These are phyloP conservation scores for Daldinia decipiens DNA, from an alignment of 495 filamentous ascomycete genomes.

Conservation along the genomic window DNA sequence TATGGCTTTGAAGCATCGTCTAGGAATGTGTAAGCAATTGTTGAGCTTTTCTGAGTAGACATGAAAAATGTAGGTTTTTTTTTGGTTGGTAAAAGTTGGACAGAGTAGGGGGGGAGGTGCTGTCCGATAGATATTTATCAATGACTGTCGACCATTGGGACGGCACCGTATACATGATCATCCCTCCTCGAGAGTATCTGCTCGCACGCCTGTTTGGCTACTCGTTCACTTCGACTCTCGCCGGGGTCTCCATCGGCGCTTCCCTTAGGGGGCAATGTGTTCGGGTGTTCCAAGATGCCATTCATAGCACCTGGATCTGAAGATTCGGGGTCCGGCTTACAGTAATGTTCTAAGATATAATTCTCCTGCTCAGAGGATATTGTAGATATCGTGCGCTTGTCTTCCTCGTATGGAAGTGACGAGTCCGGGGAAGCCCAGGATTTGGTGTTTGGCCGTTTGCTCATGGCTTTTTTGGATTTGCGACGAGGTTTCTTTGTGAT, in stretches of 20 bases:
- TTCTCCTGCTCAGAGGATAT: conserved; percentile 55
- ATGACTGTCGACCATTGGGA: conserved; percentile 17
- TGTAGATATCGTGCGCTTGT: conserved; percentile 41
- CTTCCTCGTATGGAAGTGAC: conserved; percentile 45
- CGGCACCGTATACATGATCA: conserved; percentile 31
- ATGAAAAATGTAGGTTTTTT: not conserved
- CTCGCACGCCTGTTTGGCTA: conserved; percentile 57
- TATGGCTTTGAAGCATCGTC: conserved; percentile 26
- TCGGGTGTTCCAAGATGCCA: conserved; percentile 43
- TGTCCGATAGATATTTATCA: conserved; percentile 13
- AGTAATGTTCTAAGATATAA: conserved; percentile 55
- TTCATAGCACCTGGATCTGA: conserved; percentile 32
- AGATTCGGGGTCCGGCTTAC: conserved; percentile 42
- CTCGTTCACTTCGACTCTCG: conserved; percentile 52
- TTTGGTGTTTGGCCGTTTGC: conserved; percentile 32
- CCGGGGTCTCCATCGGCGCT: conserved; percentile 37
- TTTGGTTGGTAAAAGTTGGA: not conserved
- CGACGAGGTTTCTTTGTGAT: conserved; percentile 45
- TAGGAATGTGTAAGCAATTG: conserved; percentile 34
- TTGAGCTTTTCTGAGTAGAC: conserved; percentile 1
- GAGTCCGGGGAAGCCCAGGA: conserved; percentile 32
- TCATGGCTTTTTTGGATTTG: conserved; percentile 42
- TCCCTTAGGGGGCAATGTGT: conserved; percentile 24
- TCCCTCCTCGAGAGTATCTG: conserved; percentile 47
- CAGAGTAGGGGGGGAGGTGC: not conserved